Evolutionary conservation across 192 early-diverging fungal genomes (phyloP), one percentile per base, ranked within the genome.

Genomic region (Backusella tuberculispora): DNA sequence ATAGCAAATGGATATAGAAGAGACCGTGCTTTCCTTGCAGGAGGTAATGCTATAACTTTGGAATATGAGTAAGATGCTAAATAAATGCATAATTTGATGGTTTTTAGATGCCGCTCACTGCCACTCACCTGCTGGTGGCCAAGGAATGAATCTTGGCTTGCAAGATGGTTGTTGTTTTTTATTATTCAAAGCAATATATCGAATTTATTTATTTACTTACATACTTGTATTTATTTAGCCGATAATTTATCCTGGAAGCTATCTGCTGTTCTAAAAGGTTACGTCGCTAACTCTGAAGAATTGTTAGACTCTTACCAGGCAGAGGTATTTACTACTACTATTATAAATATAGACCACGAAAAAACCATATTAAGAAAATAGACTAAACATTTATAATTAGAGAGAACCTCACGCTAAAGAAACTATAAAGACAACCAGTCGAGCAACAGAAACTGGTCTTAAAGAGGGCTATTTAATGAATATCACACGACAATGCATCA

Each of bases 201-300:
- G 19, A 26, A 26, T 43, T 43, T 43, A 29, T 60, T 4, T 13
- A 60, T 26, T 24, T 24, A 60, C 24, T 60, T 5, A 24, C 12
- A 21, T 21, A 7, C 6, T 43, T 13, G 15, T 65, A 46, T 47
- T 63, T 38, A 53, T 40, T 0, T 81, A 81, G 82, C 83, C 1
- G 64, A 80, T 40, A 84, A 85, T 24, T 63, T 88, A 41, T 77
- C 80, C 13, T 88, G 86, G 86, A 88, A 85, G 56, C 65, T 88
- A n/a, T 79, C 86, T 0, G 53, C 76, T 15, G 84, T 83, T 2
- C 40, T 85, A 4, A 80, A 82, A 0, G 73, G 73, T 38, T 37
- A 53, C 5, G 76, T 77, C 0, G 40, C 40, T 3, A 72, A 79
- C 15, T 76, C 78, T 6, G 76, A 77, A 38, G 29, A 50, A 0